Evolutionary conservation across 768 basidiomycete genomes (phyloP).

Genomic region (Polyporus arcularius): DNA sequence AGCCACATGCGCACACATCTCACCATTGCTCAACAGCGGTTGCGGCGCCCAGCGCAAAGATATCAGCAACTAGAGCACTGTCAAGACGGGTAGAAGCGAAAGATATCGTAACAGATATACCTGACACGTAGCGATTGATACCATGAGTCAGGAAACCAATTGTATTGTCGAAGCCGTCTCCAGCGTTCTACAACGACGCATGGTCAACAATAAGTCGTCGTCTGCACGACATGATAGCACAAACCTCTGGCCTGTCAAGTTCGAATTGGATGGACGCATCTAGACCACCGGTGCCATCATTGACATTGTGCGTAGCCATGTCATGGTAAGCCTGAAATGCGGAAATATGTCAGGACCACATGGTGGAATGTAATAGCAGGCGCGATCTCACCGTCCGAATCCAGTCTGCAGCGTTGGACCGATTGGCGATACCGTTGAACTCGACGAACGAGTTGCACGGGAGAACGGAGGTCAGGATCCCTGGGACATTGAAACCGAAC

Average conservation of each 20-base stretch:
- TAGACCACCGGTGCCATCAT: slow-evolving; percentile 50
- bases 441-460: neutral
- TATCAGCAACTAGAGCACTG: slow-evolving; percentile 41
- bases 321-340: slow-evolving; percentile 48
- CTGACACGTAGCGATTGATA: slow-evolving; percentile 45
- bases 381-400: neutral
- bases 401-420: slow-evolving; percentile 1
- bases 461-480: neutral
- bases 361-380: neutral
- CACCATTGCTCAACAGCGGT: slow-evolving; percentile 37
- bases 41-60: slow-evolving; percentile 42
- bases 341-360: too few species aligned
- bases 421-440: neutral
- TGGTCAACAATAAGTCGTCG: neutral
- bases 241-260: slow-evolving; percentile 41
- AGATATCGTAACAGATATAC: slow-evolving; percentile 31
- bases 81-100: too few species aligned
- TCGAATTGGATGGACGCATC: slow-evolving; percentile 54
- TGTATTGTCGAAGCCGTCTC: slow-evolving; percentile 46
- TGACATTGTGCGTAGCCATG: slow-evolving; percentile 46
- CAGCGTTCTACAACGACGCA: slow-evolving; percentile 41
- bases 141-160: slow-evolving; percentile 43
- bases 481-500: neutral
- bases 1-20: neutral
- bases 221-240: slow-evolving; percentile 9